Evolutionary conservation across 2,329 filamentous ascomycete genomes (phyloP).

Genomic region (Sordariomycetes sp.): DNA sequence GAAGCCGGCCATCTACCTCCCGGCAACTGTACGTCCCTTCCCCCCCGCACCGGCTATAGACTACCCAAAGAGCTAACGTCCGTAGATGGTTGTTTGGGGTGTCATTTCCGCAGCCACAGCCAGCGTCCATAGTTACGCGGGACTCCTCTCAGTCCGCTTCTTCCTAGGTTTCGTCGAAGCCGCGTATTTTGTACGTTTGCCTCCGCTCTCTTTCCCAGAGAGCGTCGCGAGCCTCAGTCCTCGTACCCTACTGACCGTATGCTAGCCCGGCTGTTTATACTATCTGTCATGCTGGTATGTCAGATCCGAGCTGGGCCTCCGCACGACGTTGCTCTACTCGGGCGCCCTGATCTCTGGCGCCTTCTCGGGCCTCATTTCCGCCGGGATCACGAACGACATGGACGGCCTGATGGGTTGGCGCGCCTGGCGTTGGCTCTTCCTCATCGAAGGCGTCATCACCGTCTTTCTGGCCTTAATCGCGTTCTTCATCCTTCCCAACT

Average conservation of each 20-base stretch:
- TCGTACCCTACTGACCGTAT: background rate
- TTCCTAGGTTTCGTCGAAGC: constrained; percentile 26
- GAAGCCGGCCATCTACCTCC: constrained; percentile 24
- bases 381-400: constrained; percentile 50
- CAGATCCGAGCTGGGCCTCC: constrained; percentile 50
- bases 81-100: constrained; percentile 29
- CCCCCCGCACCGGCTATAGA: background rate
- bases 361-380: constrained; percentile 55
- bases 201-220: background rate
- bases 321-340: constrained; percentile 46
- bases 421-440: constrained; percentile 57
- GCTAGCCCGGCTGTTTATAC: constrained; percentile 31
- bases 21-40: background rate
- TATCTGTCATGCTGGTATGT: constrained; percentile 48
- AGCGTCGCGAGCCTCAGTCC: background rate
- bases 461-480: constrained; percentile 20
- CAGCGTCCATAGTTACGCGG: constrained; percentile 20
- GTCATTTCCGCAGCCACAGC: constrained; percentile 24
- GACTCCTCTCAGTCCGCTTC: constrained; percentile 24
- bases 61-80: constrained; percentile 16
- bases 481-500: constrained; percentile 25
- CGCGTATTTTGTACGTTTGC: constrained; percentile 3
- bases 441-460: constrained; percentile 48
- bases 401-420: constrained; percentile 31
- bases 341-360: constrained; percentile 57